phyloP scores from a whole-genome alignment of 2,329 filamentous ascomycete genomes.

The Aspergillus ruber region DNA sequence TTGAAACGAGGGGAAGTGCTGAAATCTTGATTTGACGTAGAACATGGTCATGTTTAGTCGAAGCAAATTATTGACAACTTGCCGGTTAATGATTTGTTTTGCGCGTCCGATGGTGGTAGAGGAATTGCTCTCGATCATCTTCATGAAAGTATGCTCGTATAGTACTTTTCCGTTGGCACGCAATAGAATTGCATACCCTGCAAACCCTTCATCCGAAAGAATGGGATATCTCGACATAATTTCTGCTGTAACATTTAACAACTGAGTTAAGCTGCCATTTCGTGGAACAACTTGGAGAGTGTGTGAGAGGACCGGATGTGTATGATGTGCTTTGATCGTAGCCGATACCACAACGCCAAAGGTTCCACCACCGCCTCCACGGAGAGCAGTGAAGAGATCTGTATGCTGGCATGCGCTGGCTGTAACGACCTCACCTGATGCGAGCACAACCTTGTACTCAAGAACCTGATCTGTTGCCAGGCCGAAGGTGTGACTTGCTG shows the following conservation, averaged over 20 bases:
- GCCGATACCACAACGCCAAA: slow-evolving; percentile 47
- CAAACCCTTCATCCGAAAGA: slow-evolving; percentile 4
- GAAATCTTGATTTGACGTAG: slow-evolving; percentile 1
- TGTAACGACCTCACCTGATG: slow-evolving; percentile 42
- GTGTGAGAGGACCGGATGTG: slow-evolving; percentile 4
- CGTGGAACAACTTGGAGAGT: not conserved
- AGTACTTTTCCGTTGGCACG: slow-evolving; percentile 5
- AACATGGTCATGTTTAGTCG: slow-evolving; percentile 5
- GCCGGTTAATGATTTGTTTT: not conserved
- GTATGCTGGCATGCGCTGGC: slow-evolving; percentile 44
- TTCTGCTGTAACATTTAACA: not conserved
- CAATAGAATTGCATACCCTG: not conserved
- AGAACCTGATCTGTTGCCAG: slow-evolving; percentile 56
- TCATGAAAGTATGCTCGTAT: slow-evolving; percentile 5
- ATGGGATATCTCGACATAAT: slow-evolving; percentile 5
- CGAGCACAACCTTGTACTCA: slow-evolving; percentile 50
- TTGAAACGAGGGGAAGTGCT: slow-evolving; percentile 2
- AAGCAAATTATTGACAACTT: not conserved
- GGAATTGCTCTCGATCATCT: slow-evolving; percentile 7
- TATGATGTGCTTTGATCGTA: slow-evolving; percentile 12
- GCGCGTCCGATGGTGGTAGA: not conserved
- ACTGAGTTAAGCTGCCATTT: not conserved
- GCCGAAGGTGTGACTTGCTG: slow-evolving; percentile 49
- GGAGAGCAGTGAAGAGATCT: slow-evolving; percentile 58
- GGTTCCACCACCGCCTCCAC: slow-evolving; percentile 55